Conservation (phyloP, 2,329 filamentous ascomycete species). For the Pseudocercospora eumusae region DNA sequence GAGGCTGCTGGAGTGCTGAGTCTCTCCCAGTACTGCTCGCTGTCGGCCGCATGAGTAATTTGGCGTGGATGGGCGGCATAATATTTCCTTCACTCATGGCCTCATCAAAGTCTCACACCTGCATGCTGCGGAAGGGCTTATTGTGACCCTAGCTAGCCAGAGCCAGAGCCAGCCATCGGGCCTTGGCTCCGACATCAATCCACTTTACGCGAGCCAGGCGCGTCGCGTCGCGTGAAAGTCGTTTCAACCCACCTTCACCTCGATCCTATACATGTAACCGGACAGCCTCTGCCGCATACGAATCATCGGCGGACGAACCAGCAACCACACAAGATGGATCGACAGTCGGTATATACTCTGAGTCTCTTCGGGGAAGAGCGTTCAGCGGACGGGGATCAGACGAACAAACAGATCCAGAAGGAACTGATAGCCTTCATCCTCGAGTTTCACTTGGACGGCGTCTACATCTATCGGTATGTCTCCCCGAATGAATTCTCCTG, state of each 20-base stretch:
- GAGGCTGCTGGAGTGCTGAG: slow-evolving; percentile 16
- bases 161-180: no score
- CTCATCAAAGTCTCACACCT: neutral
- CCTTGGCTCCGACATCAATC: no score
- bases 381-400: slow-evolving; percentile 41
- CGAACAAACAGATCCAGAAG: slow-evolving; percentile 62
- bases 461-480: slow-evolving; percentile 84
- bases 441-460: slow-evolving; percentile 89
- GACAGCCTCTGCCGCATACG: slow-evolving; percentile 6
- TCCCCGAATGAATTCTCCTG: neutral
- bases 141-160: no score
- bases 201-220: neutral
- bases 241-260: slow-evolving; percentile 1
- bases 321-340: slow-evolving; percentile 65
- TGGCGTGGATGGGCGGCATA: neutral
- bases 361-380: slow-evolving; percentile 65
- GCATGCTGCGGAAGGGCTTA: neutral
- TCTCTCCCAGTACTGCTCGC: slow-evolving; percentile 14
- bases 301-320: slow-evolving; percentile 4
- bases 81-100: slow-evolving; percentile 1
- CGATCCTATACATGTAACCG: slow-evolving; percentile 7
- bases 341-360: slow-evolving; percentile 80
- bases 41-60: slow-evolving; percentile 28
- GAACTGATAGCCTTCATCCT: slow-evolving; percentile 89
- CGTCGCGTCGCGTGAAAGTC: neutral